Evolutionary conservation across 768 basidiomycete species (phyloP).

Genomic region (Suillus lakei): DNA sequence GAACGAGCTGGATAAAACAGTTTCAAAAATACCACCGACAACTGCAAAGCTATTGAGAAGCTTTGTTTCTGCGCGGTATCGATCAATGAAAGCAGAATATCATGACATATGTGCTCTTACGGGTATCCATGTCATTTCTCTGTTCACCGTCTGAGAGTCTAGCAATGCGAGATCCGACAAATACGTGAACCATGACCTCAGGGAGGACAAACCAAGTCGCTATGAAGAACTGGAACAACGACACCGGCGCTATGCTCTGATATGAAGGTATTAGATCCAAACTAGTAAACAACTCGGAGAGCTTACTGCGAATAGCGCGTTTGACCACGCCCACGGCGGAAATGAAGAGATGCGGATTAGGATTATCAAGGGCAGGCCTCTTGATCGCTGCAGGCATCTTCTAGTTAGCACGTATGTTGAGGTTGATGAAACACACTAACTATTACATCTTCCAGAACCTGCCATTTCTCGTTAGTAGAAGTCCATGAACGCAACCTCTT

Average conservation of each 20-base stretch:
- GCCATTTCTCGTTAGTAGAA: conserved; percentile 70
- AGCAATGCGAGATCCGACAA: conserved; percentile 78
- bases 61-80: conserved; percentile 53
- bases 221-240: conserved; percentile 73
- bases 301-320: conserved; percentile 78
- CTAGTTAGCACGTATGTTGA: neutral
- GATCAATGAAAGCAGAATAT: conserved; percentile 11
- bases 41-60: conserved; percentile 66
- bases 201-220: conserved; percentile 78
- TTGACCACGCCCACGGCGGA: conserved; percentile 87
- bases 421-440: conserved; percentile 43
- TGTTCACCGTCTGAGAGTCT: conserved; percentile 75
- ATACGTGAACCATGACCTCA: conserved; percentile 71
- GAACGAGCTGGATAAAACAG: conserved; percentile 69
- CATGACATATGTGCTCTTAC: conserved; percentile 41
- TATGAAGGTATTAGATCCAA: conserved; percentile 12
- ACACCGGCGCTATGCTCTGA: conserved; percentile 75
- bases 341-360: conserved; percentile 82
- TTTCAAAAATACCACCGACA: conserved; percentile 58
- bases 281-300: conserved; percentile 7
- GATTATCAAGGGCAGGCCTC: conserved; percentile 81
- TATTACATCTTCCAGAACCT: conserved; percentile 74
- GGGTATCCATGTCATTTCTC: conserved; percentile 72
- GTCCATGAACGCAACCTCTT: conserved; percentile 64
- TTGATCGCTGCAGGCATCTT: conserved; percentile 53